Evolutionary conservation across 768 basidiomycete species (phyloP).

Genomic region (Lactarius vividus): DNA sequence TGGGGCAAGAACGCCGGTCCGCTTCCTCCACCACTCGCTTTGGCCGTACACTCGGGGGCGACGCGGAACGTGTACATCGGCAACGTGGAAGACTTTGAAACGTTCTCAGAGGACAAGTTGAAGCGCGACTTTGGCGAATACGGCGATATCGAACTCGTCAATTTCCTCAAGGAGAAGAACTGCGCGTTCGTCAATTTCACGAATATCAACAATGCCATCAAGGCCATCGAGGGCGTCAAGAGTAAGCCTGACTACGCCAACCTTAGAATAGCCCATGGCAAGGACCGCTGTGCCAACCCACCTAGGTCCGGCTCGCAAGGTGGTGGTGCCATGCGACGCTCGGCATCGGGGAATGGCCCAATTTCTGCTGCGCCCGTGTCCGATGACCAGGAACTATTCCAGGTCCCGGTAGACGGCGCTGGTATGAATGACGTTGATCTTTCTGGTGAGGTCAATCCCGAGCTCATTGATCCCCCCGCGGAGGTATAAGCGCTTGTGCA

Average conservation of each 20-base stretch:
- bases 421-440: conserved; percentile 18
- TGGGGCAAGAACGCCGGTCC: conserved; percentile 98
- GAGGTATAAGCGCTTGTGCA: conserved; percentile 9
- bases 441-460: conserved; percentile 7
- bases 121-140: conserved; percentile 93
- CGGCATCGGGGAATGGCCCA: conserved; percentile 44
- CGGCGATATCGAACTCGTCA: conserved; percentile 96
- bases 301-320: conserved; percentile 82
- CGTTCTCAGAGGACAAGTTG: conserved; percentile 84
- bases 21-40: conserved; percentile 74
- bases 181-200: conserved; percentile 97
- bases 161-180: conserved; percentile 94
- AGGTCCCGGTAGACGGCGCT: conserved; percentile 15
- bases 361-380: conserved; percentile 4
- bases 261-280: conserved; percentile 90
- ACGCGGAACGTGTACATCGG: conserved; percentile 97
- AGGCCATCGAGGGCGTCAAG: conserved; percentile 97
- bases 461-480: conserved; percentile 16
- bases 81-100: conserved; percentile 92
- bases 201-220: conserved; percentile 92
- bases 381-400: conserved; percentile 25
- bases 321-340: conserved; percentile 47
- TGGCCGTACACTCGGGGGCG: conserved; percentile 89
- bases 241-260: conserved; percentile 85
- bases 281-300: conserved; percentile 93